Evolutionary conservation across 1,139 yeast species (phyloP), one percentile per base, ranked within the genome.

Genomic region (Pichia sp.): DNA sequence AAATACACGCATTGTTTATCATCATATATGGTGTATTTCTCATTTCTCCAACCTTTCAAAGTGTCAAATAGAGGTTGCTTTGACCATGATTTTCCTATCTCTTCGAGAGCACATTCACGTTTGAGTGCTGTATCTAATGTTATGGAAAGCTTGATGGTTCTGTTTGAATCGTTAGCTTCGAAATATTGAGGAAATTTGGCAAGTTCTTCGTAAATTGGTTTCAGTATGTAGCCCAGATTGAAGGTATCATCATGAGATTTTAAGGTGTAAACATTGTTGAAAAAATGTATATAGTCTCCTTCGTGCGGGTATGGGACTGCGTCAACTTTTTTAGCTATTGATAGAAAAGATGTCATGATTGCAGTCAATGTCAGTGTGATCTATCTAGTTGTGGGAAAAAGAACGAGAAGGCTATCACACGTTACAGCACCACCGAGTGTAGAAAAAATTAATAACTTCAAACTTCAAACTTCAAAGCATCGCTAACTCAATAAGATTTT

Each of bases 21-120:
- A 40, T 71, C 68, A 59, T 78, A 85, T 5, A 88, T 74, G 0
- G 80, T 69, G 58, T 86, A 91, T 28, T 74, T 66, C 59, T 91
- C 98, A 54, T 83, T 59, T 53, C 98, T 69, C 98, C 98, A 91
- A 3, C 95, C 96, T 38, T 68, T 62, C 5, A 74, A 58, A 1
- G 67, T 65, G 3, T 63, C 63, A 39, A 77, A 72, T 12, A 50
- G 50, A 1, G 58, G 52, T 1, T 48, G 27, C 0, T 53, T 44
- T 29, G 68, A 62, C 73, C 83, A 72, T 12, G 48, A 35, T 0
- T 32, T 30, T 1, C 76, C 80, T 2, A 80, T 48, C 11, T 45
- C 41, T 1, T 60, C 68, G 40, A 84, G 61, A 1, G 67, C 64
- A 2, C 44, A 45, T 39, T 63, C 68, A 42, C 91, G 58, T 40